Evolutionary conservation across 2,329 filamentous ascomycete species (phyloP).

Genomic region (Fusarium ambrosium): DNA sequence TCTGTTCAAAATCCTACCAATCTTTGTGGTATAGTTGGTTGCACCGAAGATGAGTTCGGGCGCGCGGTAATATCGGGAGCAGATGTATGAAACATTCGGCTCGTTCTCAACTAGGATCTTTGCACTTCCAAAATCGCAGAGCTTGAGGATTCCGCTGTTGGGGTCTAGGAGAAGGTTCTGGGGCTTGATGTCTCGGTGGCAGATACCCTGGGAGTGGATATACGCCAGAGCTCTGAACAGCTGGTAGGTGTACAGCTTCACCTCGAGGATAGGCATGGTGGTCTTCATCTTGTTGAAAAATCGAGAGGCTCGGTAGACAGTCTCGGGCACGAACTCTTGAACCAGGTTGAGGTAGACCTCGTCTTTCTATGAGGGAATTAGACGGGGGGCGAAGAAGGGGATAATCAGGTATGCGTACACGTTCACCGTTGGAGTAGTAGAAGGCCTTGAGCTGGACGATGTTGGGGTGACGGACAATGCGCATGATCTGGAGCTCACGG

Average conservation of each 20-base stretch:
- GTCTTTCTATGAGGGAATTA: slow-evolving; percentile 76
- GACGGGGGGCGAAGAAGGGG: slow-evolving; percentile 1
- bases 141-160: slow-evolving; percentile 89
- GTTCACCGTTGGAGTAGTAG: slow-evolving; percentile 99
- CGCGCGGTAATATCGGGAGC: slow-evolving; percentile 97
- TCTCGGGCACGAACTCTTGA: slow-evolving; percentile 98
- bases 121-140: slow-evolving; percentile 98
- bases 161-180: slow-evolving; percentile 97
- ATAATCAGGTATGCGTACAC: slow-evolving; percentile 69
- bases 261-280: slow-evolving; percentile 98
- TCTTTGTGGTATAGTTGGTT: slow-evolving; percentile 99
- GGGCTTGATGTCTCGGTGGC: slow-evolving; percentile 98
- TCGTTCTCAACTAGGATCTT: slow-evolving; percentile 99
- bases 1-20: slow-evolving; percentile 74
- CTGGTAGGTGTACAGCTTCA: slow-evolving; percentile 99
- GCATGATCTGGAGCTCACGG: slow-evolving; percentile 99
- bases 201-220: slow-evolving; percentile 99
- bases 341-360: slow-evolving; percentile 99
- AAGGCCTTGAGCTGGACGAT: slow-evolving; percentile 99
- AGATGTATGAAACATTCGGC: slow-evolving; percentile 99
- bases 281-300: slow-evolving; percentile 99
- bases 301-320: slow-evolving; percentile 95
- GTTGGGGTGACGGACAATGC: slow-evolving; percentile 98
- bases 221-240: slow-evolving; percentile 98
- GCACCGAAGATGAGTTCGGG: slow-evolving; percentile 98